Percentiles rank a stretch among this genome's conserved stretches.
phyloP scores from a whole-genome alignment of 768 basidiomycete genomes.

The Pisolithus orientalis region DNA sequence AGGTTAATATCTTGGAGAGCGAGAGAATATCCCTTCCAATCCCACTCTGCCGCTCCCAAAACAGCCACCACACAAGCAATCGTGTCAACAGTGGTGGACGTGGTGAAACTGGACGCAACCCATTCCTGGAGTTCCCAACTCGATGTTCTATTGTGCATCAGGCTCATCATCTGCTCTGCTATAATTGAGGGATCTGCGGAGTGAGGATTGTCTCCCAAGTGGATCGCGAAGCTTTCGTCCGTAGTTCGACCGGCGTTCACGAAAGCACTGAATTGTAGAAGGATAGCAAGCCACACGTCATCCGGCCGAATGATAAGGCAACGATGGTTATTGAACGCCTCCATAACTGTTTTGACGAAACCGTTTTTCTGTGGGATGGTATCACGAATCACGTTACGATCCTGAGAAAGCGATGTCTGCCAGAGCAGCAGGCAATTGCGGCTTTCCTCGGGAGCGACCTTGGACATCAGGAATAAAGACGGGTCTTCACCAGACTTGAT shows the following conservation, averaged over 20 bases:
- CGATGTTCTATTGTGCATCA: slow-evolving; percentile 19
- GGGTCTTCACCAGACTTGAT: slow-evolving; percentile 17
- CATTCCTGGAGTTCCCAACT: slow-evolving; percentile 30
- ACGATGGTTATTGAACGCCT: slow-evolving; percentile 31
- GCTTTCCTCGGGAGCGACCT: slow-evolving; percentile 16
- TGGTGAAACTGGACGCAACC: slow-evolving; percentile 39
- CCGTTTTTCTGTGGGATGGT: slow-evolving; percentile 28
- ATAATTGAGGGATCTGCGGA: slow-evolving; percentile 27
- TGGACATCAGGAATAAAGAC: slow-evolving; percentile 14
- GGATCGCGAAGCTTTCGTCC: slow-evolving; percentile 22
- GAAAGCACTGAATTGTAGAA: slow-evolving; percentile 34
- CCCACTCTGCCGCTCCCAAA: slow-evolving; percentile 35
- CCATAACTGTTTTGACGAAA: slow-evolving; percentile 30
- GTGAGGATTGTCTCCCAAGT: slow-evolving; percentile 11
- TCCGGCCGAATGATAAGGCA: slow-evolving; percentile 41
- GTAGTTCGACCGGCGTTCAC: slow-evolving; percentile 30
- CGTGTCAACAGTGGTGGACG: slow-evolving; percentile 35
- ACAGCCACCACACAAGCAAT: slow-evolving; percentile 33
- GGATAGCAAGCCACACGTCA: slow-evolving; percentile 38
- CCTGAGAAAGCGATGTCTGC: slow-evolving; percentile 21
- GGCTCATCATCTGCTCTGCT: slow-evolving; percentile 16
- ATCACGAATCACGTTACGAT: slow-evolving; percentile 17
- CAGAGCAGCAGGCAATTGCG: slow-evolving; percentile 20
- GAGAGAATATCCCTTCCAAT: slow-evolving; percentile 26
- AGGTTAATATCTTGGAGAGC: slow-evolving; percentile 21